phyloP scores from a whole-genome alignment of 2,329 filamentous ascomycete species.

The Colletotrichum zoysiae region DNA sequence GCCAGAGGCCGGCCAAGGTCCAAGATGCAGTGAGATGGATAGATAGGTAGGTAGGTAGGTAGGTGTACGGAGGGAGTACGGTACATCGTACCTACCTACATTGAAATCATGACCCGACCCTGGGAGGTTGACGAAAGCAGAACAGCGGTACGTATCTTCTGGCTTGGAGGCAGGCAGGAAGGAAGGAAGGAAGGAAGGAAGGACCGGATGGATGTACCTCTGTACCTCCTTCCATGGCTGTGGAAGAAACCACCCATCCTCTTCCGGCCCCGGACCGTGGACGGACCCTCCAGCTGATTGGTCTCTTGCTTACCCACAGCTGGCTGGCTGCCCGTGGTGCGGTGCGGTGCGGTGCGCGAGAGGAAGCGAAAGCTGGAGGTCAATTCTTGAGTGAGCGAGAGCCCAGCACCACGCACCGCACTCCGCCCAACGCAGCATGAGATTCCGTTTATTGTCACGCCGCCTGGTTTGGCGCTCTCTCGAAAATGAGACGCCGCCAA shows the following conservation, averaged over 20 bases:
- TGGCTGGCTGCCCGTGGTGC: slow-evolving; percentile 33
- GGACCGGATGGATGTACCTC: slow-evolving; percentile 30
- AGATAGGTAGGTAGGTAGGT: no score
- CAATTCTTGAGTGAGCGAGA: slow-evolving; percentile 42
- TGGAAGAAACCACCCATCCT: slow-evolving; percentile 31
- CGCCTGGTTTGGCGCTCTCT: slow-evolving; percentile 43
- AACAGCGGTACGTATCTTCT: slow-evolving; percentile 28
- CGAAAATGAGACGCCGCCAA: slow-evolving; percentile 55
- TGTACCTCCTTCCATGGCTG: slow-evolving; percentile 17
- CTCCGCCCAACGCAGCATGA: slow-evolving; percentile 44
- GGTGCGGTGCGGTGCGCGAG: slow-evolving; percentile 37
- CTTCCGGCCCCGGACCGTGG: slow-evolving; percentile 17
- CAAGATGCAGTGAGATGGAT: slow-evolving; percentile 20
- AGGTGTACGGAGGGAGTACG: no score
- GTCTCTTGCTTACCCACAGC: slow-evolving; percentile 42
- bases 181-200: slow-evolving; percentile 2
- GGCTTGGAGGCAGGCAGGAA: neutral
- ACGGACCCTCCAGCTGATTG: slow-evolving; percentile 24
- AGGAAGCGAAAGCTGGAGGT: slow-evolving; percentile 43
- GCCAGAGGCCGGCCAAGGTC: slow-evolving; percentile 6
- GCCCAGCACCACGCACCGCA: slow-evolving; percentile 40
- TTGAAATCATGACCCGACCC: neutral
- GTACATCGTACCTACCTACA: neutral
- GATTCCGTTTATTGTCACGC: slow-evolving; percentile 45
- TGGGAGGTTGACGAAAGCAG: neutral